Conservation (phyloP, 1,284 basidiomycete species). For the Irpex sp. region DNA sequence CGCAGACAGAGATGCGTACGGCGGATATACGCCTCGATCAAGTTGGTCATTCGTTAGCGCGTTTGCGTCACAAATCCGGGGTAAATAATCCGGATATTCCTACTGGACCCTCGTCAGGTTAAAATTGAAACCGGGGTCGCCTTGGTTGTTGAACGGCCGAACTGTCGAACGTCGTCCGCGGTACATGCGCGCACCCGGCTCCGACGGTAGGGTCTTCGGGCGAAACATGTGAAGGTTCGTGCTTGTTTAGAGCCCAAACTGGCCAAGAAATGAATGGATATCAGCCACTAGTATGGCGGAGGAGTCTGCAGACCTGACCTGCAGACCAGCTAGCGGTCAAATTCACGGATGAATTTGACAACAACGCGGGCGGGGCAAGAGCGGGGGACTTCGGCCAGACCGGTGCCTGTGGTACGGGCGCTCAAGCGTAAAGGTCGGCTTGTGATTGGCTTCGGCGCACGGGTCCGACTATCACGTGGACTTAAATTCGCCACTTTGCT, state of each 20-base stretch:
- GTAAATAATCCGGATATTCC: neutral
- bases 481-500: conserved; percentile 9
- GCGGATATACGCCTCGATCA: neutral
- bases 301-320: neutral
- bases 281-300: neutral
- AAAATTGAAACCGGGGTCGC: neutral
- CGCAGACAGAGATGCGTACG: neutral
- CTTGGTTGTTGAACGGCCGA: neutral
- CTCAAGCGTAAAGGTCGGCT: conserved; percentile 9
- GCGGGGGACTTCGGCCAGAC: neutral
- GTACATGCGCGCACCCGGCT: neutral
- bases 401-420: conserved; percentile 4
- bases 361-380: neutral
- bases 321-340: neutral
- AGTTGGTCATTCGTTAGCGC: neutral
- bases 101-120: neutral
- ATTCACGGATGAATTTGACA: neutral
- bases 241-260: neutral
- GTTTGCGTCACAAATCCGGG: neutral
- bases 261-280: neutral
- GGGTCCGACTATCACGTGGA: conserved; percentile 13
- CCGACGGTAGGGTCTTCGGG: neutral
- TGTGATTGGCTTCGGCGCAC: conserved; percentile 15
- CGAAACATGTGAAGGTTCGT: neutral
- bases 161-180: neutral